phyloP scores from a whole-genome alignment of 2,329 filamentous ascomycete species.

The Uncinocarpus reesii region DNA sequence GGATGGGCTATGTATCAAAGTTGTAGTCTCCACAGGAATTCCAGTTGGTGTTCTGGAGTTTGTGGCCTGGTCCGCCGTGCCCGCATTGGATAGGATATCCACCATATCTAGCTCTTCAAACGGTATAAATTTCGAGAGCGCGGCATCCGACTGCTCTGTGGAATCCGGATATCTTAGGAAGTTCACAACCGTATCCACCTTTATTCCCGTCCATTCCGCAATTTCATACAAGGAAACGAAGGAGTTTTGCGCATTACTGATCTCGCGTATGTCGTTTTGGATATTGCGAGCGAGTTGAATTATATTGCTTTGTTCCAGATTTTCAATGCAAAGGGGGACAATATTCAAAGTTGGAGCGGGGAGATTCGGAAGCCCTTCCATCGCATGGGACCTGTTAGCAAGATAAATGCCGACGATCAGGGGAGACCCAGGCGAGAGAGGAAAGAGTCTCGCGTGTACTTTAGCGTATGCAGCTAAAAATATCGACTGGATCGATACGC shows the following conservation, averaged over 20 bases:
- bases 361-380: slow-evolving; percentile 42
- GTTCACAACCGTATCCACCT: slow-evolving; percentile 67
- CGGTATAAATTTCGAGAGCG: neutral
- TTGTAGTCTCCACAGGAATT: neutral
- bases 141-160: slow-evolving; percentile 7
- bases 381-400: slow-evolving; percentile 56
- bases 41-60: neutral
- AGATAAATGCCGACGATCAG: slow-evolving; percentile 66
- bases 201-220: slow-evolving; percentile 60
- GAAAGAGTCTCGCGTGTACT: slow-evolving; percentile 4
- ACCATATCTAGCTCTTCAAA: neutral
- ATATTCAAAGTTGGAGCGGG: slow-evolving; percentile 67
- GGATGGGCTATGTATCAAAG: no score
- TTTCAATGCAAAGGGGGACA: slow-evolving; percentile 55
- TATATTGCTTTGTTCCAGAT: slow-evolving; percentile 28
- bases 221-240: slow-evolving; percentile 61
- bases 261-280: slow-evolving; percentile 56
- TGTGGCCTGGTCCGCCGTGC: neutral
- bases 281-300: slow-evolving; percentile 49
- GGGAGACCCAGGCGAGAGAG: neutral
- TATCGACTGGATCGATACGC: slow-evolving; percentile 60
- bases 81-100: neutral
- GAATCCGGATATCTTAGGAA: slow-evolving; percentile 53
- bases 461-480: slow-evolving; percentile 61
- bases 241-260: slow-evolving; percentile 48